phyloP scores from a whole-genome alignment of 768 basidiomycete species.

The Podaxis sp. region DNA sequence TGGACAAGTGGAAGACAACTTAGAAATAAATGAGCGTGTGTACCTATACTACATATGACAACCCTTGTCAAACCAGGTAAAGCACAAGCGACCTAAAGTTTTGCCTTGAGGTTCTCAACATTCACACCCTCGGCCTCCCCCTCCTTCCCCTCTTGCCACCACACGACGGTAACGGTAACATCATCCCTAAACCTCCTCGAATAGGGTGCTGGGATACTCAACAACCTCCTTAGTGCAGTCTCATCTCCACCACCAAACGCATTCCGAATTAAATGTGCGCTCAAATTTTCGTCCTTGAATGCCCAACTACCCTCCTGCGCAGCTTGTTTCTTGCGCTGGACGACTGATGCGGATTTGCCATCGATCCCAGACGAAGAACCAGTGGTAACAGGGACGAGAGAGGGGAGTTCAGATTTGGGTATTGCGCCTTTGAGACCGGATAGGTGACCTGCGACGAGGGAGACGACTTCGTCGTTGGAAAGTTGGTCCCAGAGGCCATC shows the following conservation, averaged over 20 bases:
- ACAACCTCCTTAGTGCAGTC: constrained; percentile 49
- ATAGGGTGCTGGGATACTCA: constrained; percentile 83
- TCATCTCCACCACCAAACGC: constrained; percentile 87
- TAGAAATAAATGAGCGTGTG: neutral
- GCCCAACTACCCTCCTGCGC: constrained; percentile 60
- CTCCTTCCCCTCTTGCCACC: constrained; percentile 76
- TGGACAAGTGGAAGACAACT: neutral
- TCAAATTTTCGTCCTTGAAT: constrained; percentile 77
- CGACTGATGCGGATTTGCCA: constrained; percentile 42
- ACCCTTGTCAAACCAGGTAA: too few species aligned
- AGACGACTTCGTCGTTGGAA: constrained; percentile 83
- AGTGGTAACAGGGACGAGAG: constrained; percentile 53
- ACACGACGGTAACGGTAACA: constrained; percentile 80
- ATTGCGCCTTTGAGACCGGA: constrained; percentile 67
- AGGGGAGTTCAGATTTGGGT: constrained; percentile 55
- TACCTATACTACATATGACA: neutral
- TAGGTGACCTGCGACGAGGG: constrained; percentile 82
- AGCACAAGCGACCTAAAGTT: constrained; percentile 35
- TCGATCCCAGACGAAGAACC: constrained; percentile 57
- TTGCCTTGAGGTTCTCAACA: constrained; percentile 48
- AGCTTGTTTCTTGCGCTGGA: constrained; percentile 35
- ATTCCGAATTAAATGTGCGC: constrained; percentile 85
- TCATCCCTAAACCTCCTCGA: constrained; percentile 83
- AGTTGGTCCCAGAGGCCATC: constrained; percentile 80
- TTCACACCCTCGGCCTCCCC: constrained; percentile 34